These are phyloP conservation scores for Agarophyton chilense DNA, from an alignment of 23 red algal species.

Conservation along the genomic window DNA sequence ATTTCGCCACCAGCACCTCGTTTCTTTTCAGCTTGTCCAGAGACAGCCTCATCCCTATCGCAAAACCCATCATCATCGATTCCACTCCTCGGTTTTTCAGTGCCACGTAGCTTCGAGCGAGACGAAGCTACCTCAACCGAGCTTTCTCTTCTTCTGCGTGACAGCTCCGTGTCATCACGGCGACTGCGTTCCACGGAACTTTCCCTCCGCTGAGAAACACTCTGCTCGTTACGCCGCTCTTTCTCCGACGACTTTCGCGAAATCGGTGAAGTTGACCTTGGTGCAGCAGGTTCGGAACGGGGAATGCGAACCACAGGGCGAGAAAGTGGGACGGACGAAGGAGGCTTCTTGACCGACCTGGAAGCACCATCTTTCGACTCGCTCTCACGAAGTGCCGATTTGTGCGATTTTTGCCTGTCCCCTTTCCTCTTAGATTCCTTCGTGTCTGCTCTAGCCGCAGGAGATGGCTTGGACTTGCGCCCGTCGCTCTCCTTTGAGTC, in stretches of 20 bases:
- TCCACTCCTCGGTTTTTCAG: neutral
- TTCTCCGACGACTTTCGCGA: neutral
- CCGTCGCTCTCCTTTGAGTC: neutral
- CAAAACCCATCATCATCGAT: neutral
- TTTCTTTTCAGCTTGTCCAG: neutral
- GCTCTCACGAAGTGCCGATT: neutral
- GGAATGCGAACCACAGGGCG: neutral
- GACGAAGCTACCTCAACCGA: neutral
- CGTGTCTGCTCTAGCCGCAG: neutral
- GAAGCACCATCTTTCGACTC: neutral
- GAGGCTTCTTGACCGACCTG: constrained; percentile 8
- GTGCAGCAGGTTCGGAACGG: neutral
- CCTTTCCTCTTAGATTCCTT: neutral
- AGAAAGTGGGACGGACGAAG: neutral
- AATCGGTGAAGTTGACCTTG: neutral
- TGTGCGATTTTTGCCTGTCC: neutral
- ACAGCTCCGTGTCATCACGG: neutral
- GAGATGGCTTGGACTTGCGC: neutral
- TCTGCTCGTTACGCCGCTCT: constrained; percentile 7
- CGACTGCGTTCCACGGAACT: neutral
- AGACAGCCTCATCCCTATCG: neutral
- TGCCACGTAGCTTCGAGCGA: neutral
- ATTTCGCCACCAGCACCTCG: neutral
- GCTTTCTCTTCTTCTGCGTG: neutral
- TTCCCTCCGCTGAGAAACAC: neutral